Conservation (phyloP, 2,329 filamentous ascomycete species). For the Paraphoma chrysanthemicola region DNA sequence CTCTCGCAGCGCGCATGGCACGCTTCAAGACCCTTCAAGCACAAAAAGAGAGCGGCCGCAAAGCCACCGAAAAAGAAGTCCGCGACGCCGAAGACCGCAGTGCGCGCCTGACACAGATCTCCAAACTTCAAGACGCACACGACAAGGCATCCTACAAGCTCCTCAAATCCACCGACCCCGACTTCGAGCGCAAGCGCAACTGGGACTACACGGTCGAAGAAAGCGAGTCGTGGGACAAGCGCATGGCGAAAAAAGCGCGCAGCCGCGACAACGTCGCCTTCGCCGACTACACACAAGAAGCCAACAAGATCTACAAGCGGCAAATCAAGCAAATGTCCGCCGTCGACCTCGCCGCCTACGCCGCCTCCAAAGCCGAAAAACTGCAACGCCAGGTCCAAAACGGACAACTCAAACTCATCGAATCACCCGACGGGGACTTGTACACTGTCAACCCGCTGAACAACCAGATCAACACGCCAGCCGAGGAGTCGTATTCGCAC, state of each 20-base stretch:
- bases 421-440: conserved; percentile 87
- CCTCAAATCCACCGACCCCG: conserved; percentile 88
- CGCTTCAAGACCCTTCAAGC: conserved; percentile 89
- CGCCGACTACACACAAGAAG: conserved; percentile 85
- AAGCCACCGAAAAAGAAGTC: conserved; percentile 61
- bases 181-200: conserved; percentile 96
- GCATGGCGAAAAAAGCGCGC: conserved; percentile 82
- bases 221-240: conserved; percentile 90
- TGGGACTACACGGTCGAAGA: conserved; percentile 99
- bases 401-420: conserved; percentile 89
- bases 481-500: conserved; percentile 79
- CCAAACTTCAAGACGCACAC: conserved; percentile 81
- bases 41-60: conserved; percentile 65
- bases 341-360: conserved; percentile 79
- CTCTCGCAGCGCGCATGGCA: conserved; percentile 57
- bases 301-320: conserved; percentile 91
- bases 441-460: conserved; percentile 93
- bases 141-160: conserved; percentile 92
- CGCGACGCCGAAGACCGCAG: conserved; percentile 45
- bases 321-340: conserved; percentile 80
- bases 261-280: conserved; percentile 88
- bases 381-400: conserved; percentile 84
- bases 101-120: conserved; percentile 64
- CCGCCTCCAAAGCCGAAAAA: conserved; percentile 82
- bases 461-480: conserved; percentile 88